These are phyloP conservation scores for Hypoxylon rickii DNA, from an alignment of 495 filamentous ascomycete species.

Conservation along the genomic window DNA sequence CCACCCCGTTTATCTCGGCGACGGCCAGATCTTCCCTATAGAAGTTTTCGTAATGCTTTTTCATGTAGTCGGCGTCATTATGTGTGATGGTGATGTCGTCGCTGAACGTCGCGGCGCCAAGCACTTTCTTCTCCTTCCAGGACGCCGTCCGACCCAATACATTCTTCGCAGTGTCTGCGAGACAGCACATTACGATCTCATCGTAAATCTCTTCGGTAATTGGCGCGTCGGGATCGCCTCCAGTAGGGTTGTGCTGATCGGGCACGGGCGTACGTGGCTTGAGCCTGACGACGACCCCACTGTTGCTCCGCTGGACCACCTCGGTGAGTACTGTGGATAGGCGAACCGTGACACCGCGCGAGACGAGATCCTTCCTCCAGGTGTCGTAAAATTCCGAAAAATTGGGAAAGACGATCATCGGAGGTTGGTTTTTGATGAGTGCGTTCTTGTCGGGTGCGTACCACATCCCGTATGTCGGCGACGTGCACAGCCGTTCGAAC, in stretches of 20 bases:
- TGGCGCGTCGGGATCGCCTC: conserved; percentile 42
- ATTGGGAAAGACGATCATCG: conserved; percentile 82
- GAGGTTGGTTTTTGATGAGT: conserved; percentile 70
- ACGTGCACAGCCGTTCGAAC: conserved; percentile 74
- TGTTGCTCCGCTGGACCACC: conserved; percentile 60
- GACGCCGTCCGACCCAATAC: conserved; percentile 66
- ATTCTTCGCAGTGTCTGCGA: conserved; percentile 73
- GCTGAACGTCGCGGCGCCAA: conserved; percentile 76
- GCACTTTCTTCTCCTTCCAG: conserved; percentile 67
- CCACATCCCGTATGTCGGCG: conserved; percentile 78
- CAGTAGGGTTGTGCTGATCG: conserved; percentile 44
- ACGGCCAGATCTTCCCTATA: conserved; percentile 54
- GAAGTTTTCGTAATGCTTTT: conserved; percentile 72
- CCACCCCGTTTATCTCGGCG: conserved; percentile 27
- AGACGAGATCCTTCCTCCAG: conserved; percentile 65
- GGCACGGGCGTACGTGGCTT: conserved; percentile 28
- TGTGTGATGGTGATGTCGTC: conserved; percentile 88
- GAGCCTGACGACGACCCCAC: conserved; percentile 59
- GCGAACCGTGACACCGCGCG: conserved; percentile 67
- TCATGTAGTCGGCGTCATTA: conserved; percentile 74
- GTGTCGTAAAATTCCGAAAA: conserved; percentile 71
- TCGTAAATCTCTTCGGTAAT: conserved; percentile 60
- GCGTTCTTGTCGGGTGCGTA: conserved; percentile 66
- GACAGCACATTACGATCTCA: conserved; percentile 74
- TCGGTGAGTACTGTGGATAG: conserved; percentile 64